Conservation (phyloP, 768 basidiomycete species). For the Tricholoma terreum region DNA sequence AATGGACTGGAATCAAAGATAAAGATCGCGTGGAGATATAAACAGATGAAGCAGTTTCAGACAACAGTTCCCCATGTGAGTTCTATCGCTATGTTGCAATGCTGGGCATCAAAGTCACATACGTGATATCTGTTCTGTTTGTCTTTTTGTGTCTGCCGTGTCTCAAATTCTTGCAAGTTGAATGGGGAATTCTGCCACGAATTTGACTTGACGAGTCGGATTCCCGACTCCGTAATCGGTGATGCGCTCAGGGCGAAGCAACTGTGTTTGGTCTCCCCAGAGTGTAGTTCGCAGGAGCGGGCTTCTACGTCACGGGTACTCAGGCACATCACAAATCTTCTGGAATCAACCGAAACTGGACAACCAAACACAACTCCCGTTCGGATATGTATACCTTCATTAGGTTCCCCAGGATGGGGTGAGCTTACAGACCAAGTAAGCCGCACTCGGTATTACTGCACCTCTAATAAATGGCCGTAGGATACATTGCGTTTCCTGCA, state of each 20-base stretch:
- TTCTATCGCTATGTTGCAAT: conserved; percentile 11
- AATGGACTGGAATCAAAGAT: conserved; percentile 54
- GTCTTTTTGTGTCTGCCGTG: conserved; percentile 5
- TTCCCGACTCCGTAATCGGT: conserved; percentile 51
- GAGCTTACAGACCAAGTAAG: conserved; percentile 55
- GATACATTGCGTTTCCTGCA: conserved; percentile 72
- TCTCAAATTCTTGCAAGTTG: conserved; percentile 32
- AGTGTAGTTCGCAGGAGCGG: conserved; percentile 4
- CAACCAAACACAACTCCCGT: conserved; percentile 31
- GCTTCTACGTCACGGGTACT: conserved; percentile 21
- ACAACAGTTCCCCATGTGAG: conserved; percentile 71
- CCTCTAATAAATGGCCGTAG: conserved; percentile 33
- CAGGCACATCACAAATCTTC: conserved; percentile 25
- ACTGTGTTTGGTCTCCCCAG: conserved; percentile 25
- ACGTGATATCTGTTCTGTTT: not conserved
- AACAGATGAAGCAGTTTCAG: conserved; percentile 87
- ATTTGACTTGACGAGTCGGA: conserved; percentile 69
- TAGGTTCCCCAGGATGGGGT: conserved; percentile 72
- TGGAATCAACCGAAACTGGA: conserved; percentile 21
- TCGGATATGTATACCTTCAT: conserved; percentile 58
- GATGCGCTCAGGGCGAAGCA: conserved; percentile 37
- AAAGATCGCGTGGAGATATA: conserved; percentile 98
- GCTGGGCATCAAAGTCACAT: not conserved
- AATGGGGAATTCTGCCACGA: conserved; percentile 61
- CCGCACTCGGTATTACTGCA: not conserved